Evolutionary conservation across 192 early-diverging fungal species (phyloP), one percentile per base, ranked within the genome.

Genomic region (Kickxella alabastrina): DNA sequence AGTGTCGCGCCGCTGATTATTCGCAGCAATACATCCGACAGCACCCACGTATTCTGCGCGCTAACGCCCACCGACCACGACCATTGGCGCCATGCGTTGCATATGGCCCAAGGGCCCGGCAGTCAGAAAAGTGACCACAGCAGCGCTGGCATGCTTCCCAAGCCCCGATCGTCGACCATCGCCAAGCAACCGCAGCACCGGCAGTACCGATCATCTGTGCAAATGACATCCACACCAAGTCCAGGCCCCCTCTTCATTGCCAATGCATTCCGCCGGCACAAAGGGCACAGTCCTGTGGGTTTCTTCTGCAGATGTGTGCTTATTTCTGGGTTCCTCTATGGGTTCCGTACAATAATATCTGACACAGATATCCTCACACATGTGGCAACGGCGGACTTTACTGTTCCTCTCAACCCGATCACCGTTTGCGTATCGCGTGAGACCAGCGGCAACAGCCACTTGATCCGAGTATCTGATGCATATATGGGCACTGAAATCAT

Each of bases 11-110:
- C 69, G 41, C 54, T 73, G 17, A 56, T 73, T 34, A 49, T 73
- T 29, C 46, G 52, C 35, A 56, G 58, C 49, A 37, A n/a, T n/a
- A n/a, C 25, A 13, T 27, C 34, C 34, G 48, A 35, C 23, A 19
- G 34, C 19, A 62, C 65, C 26, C 62, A 65, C 26, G 44, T 65
- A 4, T 61, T 73, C 26, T 73, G 69, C 58, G 59, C 62, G 24
- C 62, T 49, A 18, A 57, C 53, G 6, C 39, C 54, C 1, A 57
- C 56, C 13, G 69, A 65, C 69, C 49, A 73, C 44, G 62, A 65
- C 19, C 53, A 61, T 53, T 73, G 69, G 69, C 52, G 54, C 3
- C 48, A 51, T 7, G 40, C 29, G 44, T 36, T 70, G 10, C 31
- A 51, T 28, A n/a, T 39, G 12, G 59, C 48, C n/a, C 39, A 43